phyloP scores from a whole-genome alignment of 768 basidiomycete species.

The Leccinum ochraceum region DNA sequence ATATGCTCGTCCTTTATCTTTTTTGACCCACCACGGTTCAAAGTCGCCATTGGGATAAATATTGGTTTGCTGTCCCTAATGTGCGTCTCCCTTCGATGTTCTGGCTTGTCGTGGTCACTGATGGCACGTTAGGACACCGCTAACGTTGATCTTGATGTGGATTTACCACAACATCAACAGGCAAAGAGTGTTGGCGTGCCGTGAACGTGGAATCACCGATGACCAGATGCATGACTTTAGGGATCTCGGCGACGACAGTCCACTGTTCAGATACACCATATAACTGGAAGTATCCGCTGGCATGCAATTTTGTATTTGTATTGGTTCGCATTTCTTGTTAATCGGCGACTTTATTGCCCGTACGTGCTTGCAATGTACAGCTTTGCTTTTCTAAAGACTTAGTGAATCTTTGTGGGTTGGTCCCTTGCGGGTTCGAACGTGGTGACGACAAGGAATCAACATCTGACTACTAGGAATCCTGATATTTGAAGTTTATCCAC shows the following conservation, averaged over 20 bases:
- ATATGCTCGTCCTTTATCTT: constrained; percentile 44
- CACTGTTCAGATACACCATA: constrained; percentile 47
- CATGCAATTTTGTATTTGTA: background rate
- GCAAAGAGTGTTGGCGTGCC: constrained; percentile 44
- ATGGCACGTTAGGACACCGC: constrained; percentile 35
- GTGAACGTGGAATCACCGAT: constrained; percentile 42
- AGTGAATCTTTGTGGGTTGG: too few species aligned
- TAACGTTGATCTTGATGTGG: constrained; percentile 44
- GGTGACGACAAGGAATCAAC: too few species aligned
- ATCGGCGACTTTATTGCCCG: too few species aligned
- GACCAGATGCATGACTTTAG: constrained; percentile 40
- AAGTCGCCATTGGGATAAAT: constrained; percentile 32
- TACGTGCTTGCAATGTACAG: too few species aligned
- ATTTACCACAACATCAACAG: constrained; percentile 48
- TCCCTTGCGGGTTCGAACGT: too few species aligned
- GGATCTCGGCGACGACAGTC: constrained; percentile 52
- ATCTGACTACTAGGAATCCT: too few species aligned
- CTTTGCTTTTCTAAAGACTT: too few species aligned
- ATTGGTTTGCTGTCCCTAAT: constrained; percentile 29
- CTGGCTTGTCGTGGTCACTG: constrained; percentile 27
- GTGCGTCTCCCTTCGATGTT: constrained; percentile 17
- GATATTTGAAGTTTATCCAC: too few species aligned
- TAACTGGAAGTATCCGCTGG: background rate
- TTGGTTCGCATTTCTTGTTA: too few species aligned
- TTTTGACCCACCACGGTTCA: constrained; percentile 37